Evolutionary conservation across 129 eudicot genomes (phyloP).

Genomic region (Dittrichia graveolens): DNA sequence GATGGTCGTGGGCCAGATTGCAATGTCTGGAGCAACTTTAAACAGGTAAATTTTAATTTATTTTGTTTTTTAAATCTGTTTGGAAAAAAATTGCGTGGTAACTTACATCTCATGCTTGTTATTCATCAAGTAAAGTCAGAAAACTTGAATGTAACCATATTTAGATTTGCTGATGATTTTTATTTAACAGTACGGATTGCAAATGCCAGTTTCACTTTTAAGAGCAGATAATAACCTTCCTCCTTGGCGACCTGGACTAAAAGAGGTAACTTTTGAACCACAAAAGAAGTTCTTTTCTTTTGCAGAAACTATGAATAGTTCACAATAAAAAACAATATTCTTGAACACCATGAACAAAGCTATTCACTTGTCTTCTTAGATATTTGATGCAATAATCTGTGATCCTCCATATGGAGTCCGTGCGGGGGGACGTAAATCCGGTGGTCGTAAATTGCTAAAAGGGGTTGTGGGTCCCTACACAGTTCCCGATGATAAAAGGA

Average conservation of each 20-base stretch:
- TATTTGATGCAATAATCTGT: constrained; percentile 91
- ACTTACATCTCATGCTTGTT: background rate
- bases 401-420: constrained; percentile 98
- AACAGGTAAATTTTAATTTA: constrained; percentile 57
- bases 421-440: constrained; percentile 98
- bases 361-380: constrained; percentile 31
- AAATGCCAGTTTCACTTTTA: constrained; percentile 68
- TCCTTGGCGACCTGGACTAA: constrained; percentile 89
- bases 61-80: background rate
- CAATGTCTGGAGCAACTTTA: constrained; percentile 97
- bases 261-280: constrained; percentile 57
- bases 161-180: constrained; percentile 10
- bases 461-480: constrained; percentile 80
- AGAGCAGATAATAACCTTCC: constrained; percentile 99
- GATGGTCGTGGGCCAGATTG: constrained; percentile 98
- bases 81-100: background rate
- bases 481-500: constrained; percentile 80
- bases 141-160: background rate
- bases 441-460: constrained; percentile 86
- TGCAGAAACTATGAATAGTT: background rate
- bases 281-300: background rate
- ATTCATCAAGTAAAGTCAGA: background rate
- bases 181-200: constrained; percentile 75
- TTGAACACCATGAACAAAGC: background rate
- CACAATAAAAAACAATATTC: background rate